These are phyloP conservation scores for Cutaneotrichosporon sp. DNA, from an alignment of 1,284 basidiomycete genomes.

Conservation along the genomic window DNA sequence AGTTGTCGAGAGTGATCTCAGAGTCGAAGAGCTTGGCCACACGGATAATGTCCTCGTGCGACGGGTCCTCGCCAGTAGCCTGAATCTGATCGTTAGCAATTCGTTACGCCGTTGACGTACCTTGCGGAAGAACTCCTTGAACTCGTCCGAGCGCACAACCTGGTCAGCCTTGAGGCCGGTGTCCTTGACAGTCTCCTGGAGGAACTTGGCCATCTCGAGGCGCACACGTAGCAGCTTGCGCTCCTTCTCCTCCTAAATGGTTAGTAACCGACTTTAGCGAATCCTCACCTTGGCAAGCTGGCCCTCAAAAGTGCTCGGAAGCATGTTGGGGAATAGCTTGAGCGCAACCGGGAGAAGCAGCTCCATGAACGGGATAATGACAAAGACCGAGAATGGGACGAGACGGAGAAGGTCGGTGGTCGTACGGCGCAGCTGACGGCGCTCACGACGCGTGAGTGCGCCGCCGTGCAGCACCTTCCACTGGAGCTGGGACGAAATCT, in stretches of 20 bases:
- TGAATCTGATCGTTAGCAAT: conserved; percentile 57
- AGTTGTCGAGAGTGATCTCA: conserved; percentile 95
- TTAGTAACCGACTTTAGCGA: not conserved
- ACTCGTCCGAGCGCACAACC: conserved; percentile 89
- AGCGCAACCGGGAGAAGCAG: conserved; percentile 93
- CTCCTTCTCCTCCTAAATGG: conserved; percentile 84
- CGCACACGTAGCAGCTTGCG: conserved; percentile 91
- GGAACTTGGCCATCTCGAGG: conserved; percentile 98
- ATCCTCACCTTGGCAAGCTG: conserved; percentile 79
- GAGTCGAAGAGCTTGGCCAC: conserved; percentile 97
- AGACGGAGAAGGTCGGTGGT: conserved; percentile 89
- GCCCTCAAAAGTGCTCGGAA: conserved; percentile 97
- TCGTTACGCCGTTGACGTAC: conserved; percentile 37
- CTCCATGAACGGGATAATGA: conserved; percentile 98
- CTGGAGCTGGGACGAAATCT: conserved; percentile 82
- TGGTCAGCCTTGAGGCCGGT: conserved; percentile 81
- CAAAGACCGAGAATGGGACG: conserved; percentile 91
- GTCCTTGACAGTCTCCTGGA: conserved; percentile 95
- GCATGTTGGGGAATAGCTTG: conserved; percentile 98
- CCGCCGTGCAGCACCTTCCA: conserved; percentile 92
- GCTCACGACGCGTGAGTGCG: conserved; percentile 84
- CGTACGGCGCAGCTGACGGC: conserved; percentile 90
- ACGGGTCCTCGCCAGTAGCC: conserved; percentile 90
- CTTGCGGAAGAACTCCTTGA: conserved; percentile 99
- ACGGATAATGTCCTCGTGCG: conserved; percentile 81